Evolutionary conservation across 2,329 filamentous ascomycete genomes (phyloP).

Genomic region (Elsinoe arachidis): DNA sequence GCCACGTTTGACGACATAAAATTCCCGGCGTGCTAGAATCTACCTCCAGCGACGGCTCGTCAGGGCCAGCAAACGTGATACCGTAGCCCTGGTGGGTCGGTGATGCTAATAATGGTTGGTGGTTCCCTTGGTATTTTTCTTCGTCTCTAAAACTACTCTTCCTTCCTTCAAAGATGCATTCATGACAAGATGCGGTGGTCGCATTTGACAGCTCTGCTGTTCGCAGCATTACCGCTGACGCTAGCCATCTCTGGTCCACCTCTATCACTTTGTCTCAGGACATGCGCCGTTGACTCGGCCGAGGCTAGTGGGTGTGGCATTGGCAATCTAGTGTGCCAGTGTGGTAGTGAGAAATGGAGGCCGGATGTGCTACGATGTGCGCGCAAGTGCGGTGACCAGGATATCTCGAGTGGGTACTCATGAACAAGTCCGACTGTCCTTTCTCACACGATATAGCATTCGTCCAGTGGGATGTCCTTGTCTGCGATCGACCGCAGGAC

Average conservation of each 20-base stretch:
- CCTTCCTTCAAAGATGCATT: not conserved
- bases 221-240: not conserved
- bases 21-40: not conserved
- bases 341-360: not conserved
- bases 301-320: not conserved
- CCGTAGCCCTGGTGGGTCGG: not conserved
- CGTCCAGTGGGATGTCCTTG: not conserved
- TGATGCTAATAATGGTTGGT: not conserved
- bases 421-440: not conserved
- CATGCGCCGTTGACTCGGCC: not conserved
- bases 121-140: not conserved
- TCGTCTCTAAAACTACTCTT: not conserved
- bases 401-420: not conserved
- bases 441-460: not conserved
- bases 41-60: no score
- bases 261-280: not conserved
- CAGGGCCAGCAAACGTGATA: no score
- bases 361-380: not conserved
- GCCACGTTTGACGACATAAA: not conserved
- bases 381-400: not conserved
- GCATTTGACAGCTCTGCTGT: not conserved
- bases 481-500: not conserved
- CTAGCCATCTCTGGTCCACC: not conserved
- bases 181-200: not conserved
- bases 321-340: not conserved